Conservation (phyloP, 768 basidiomycete genomes). For the Infundibulicybe gibba region DNA sequence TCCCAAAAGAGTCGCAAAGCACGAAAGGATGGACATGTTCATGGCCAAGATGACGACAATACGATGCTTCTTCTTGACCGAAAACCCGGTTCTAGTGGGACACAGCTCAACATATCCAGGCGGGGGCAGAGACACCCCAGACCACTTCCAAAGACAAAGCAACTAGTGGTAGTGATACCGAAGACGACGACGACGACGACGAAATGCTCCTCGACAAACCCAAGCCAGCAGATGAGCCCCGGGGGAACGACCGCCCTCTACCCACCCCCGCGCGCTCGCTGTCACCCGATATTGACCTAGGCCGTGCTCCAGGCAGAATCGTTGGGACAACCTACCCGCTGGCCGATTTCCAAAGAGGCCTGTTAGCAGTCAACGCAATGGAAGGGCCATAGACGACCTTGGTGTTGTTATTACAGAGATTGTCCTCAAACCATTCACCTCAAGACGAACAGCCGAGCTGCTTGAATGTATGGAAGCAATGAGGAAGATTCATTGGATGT, state of each 20-base stretch:
- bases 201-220: conserved; percentile 23
- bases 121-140: conserved; percentile 10
- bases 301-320: conserved; percentile 66
- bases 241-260: conserved; percentile 22
- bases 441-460: conserved; percentile 63
- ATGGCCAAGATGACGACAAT: conserved; percentile 61
- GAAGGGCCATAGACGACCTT: conserved; percentile 83
- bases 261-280: conserved; percentile 55
- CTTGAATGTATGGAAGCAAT: conserved; percentile 68
- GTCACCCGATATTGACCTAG: conserved; percentile 40
- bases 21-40: conserved; percentile 61
- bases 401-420: conserved; percentile 69
- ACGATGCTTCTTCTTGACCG: conserved; percentile 54
- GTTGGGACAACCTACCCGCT: conserved; percentile 74
- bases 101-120: conserved; percentile 12
- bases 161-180: conserved; percentile 51
- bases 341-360: conserved; percentile 70
- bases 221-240: conserved; percentile 10
- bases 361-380: conserved; percentile 76
- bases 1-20: conserved; percentile 55
- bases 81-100: conserved; percentile 20
- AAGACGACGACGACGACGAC: conserved; percentile 35
- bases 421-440: conserved; percentile 66
- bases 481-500: conserved; percentile 65
- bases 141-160: conserved; percentile 23